phyloP scores from a whole-genome alignment of 352 stramenopile genomes.

The Elongisporangium anandrum region DNA sequence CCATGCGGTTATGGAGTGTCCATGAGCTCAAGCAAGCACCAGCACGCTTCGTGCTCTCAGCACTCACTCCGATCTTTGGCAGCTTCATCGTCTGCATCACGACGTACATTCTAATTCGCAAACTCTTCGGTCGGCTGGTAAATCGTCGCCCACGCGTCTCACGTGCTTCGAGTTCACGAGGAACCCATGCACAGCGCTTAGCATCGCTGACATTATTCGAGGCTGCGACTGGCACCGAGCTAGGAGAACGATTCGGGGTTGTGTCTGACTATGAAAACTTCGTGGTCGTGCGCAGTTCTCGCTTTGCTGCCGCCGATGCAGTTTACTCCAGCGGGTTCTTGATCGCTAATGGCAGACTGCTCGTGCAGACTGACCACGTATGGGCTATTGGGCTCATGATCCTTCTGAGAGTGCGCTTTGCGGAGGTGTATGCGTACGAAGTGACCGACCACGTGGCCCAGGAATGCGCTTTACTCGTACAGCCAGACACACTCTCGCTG shows the following conservation, averaged over 20 bases:
- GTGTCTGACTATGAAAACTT: conserved; percentile 34
- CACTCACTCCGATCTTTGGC: neutral
- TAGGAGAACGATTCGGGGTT: conserved; percentile 22
- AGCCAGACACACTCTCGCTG: conserved; percentile 29
- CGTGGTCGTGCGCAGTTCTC: conserved; percentile 34
- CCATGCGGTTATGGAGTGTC: conserved; percentile 18
- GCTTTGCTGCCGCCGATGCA: conserved; percentile 33
- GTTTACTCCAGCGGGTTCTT: conserved; percentile 43
- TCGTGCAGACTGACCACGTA: conserved; percentile 32
- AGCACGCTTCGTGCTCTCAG: neutral
- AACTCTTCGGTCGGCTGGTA: conserved; percentile 14
- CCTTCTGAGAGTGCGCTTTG: conserved; percentile 18
- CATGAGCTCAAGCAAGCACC: conserved; percentile 2
- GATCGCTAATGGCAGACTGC: conserved; percentile 33
- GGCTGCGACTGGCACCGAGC: conserved; percentile 24
- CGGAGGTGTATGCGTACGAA: conserved; percentile 39
- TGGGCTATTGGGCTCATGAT: conserved; percentile 32
- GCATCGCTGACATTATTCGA: conserved; percentile 31
- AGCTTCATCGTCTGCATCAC: neutral
- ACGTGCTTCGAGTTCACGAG: conserved; percentile 2
- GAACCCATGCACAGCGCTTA: conserved; percentile 14
- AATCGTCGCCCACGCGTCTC: conserved; percentile 11
- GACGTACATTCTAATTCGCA: conserved; percentile 9
- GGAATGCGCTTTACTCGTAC: conserved; percentile 28
- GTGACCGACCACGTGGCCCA: conserved; percentile 31